phyloP scores from a whole-genome alignment of 2,329 filamentous ascomycete species.

The Biscogniauxia marginata region DNA sequence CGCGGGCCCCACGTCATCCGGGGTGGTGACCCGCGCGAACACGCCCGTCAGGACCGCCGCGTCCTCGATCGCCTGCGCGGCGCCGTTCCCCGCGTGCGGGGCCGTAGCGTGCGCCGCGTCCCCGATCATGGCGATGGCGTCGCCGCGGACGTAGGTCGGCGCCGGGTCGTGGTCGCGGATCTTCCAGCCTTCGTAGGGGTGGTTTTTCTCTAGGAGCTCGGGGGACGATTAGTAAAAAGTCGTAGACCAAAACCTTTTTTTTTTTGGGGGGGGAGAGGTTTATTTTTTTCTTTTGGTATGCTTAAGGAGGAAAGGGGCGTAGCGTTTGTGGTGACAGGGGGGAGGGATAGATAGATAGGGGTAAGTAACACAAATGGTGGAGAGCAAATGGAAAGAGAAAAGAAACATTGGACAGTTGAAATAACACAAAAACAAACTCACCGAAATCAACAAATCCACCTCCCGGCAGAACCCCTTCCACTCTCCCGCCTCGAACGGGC shows the following conservation, averaged over 20 bases:
- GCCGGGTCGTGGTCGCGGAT: constrained; percentile 18
- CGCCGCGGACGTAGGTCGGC: constrained; percentile 9
- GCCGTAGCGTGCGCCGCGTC: constrained; percentile 16
- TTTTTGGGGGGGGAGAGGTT: background rate
- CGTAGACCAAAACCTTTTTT: background rate
- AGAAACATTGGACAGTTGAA: background rate
- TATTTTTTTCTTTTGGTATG: no score
- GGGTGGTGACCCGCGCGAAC: constrained; percentile 1
- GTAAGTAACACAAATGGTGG: background rate
- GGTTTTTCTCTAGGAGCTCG: constrained; percentile 7
- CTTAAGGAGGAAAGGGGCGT: background rate
- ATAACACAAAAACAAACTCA: constrained; percentile 1
- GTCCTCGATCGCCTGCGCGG: constrained; percentile 18
- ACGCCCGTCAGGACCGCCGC: constrained; percentile 9
- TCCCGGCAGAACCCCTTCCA: constrained; percentile 9
- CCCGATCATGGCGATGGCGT: constrained; percentile 14
- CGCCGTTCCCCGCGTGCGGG: constrained; percentile 17
- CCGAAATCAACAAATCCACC: constrained; percentile 6
- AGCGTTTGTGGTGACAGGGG: background rate
- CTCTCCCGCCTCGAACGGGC: constrained; percentile 2
- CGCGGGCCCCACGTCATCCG: constrained; percentile 3
- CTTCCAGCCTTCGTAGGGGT: constrained; percentile 11
- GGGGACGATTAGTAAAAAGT: background rate
- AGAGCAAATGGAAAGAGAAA: background rate
- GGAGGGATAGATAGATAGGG: background rate